A percentile compares a stretch with the other conserved stretches of the same genome.
These are phyloP conservation scores for Brassica incana DNA, from an alignment of 345 rosid genomes.

Conservation along the genomic window DNA sequence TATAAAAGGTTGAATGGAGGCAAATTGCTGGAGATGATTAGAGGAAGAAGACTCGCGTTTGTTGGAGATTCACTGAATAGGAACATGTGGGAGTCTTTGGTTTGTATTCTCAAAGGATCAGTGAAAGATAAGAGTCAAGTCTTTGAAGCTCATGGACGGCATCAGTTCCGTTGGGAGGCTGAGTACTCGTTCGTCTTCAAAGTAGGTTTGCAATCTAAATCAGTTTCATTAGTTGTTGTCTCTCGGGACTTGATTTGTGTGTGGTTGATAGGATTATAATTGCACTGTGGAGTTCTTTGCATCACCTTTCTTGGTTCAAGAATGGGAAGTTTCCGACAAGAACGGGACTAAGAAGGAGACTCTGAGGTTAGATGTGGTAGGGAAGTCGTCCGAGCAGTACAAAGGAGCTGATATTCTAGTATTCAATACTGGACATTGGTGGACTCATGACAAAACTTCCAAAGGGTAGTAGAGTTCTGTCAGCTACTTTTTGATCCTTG, in stretches of 20 bases:
- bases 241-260: neutral
- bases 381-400: constrained; percentile 69
- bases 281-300: constrained; percentile 83
- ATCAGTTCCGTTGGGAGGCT: constrained; percentile 75
- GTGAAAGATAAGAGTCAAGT: constrained; percentile 67
- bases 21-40: constrained; percentile 67
- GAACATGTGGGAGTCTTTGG: constrained; percentile 98
- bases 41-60: constrained; percentile 83
- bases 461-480: constrained; percentile 57
- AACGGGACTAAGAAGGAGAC: constrained; percentile 72
- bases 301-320: constrained; percentile 90
- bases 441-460: constrained; percentile 98
- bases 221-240: too few species aligned
- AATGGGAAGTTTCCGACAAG: constrained; percentile 72
- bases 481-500: neutral
- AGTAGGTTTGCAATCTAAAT: constrained; percentile 40
- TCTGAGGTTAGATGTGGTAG: constrained; percentile 81
- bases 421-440: constrained; percentile 98
- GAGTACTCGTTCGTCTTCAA: constrained; percentile 83
- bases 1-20: constrained; percentile 45
- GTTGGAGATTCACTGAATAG: constrained; percentile 93
- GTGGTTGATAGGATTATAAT: constrained; percentile 59
- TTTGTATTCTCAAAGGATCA: constrained; percentile 72
- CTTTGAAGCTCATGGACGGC: constrained; percentile 75
- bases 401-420: constrained; percentile 72